These are phyloP conservation scores for Rhododendron molle DNA, from an alignment of 148 eudicot species.

Conservation along the genomic window DNA sequence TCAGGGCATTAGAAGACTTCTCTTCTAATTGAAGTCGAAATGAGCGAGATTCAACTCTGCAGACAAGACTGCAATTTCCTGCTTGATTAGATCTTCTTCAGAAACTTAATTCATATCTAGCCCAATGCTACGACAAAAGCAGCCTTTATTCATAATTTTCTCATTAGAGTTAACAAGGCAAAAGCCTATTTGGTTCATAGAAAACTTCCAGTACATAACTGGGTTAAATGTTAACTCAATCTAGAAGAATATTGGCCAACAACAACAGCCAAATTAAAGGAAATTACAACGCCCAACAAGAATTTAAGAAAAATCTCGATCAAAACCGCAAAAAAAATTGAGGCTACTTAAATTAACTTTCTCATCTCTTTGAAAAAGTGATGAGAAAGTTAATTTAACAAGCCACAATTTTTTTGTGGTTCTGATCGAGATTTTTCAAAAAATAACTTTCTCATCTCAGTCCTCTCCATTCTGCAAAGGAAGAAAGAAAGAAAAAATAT, in stretches of 20 bases:
- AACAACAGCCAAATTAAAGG: neutral
- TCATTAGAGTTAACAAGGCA: neutral
- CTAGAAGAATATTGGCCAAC: neutral
- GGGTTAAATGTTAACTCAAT: neutral
- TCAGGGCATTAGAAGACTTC: neutral
- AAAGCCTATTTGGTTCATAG: slow-evolving; percentile 1
- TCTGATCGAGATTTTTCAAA: no score
- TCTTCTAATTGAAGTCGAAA: no score
- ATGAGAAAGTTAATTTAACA: neutral
- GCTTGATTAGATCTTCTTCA: neutral
- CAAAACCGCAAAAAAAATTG: neutral
- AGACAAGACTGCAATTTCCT: no score
- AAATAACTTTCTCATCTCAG: neutral
- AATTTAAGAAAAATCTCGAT: neutral
- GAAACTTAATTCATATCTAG: neutral
- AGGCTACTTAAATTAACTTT: neutral
- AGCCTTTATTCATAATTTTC: neutral
- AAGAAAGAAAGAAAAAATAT: neutral
- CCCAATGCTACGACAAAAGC: neutral
- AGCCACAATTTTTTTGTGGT: neutral
- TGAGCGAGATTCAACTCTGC: no score
- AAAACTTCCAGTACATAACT: neutral
- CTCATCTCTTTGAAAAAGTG: neutral
- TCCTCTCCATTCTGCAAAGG: slow-evolving; percentile 5
- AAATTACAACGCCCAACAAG: neutral